Evolutionary conservation across 495 filamentous ascomycete species (phyloP), one percentile per base, ranked within the genome.

Genomic region (Neurospora terricola): DNA sequence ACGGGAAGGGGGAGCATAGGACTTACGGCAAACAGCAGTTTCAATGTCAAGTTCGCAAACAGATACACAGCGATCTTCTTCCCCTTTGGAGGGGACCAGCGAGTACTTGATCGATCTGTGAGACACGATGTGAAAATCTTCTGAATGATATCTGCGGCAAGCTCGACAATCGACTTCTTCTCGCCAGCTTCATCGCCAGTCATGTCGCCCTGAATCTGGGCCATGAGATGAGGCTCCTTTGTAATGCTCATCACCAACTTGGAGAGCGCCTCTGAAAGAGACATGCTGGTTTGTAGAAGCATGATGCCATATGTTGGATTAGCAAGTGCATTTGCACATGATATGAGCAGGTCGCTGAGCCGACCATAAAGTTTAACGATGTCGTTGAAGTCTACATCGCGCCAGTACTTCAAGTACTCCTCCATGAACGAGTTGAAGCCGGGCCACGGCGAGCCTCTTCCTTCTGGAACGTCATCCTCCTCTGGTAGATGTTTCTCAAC

Each of bases 101-200:
- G 79, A 38, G 86, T 87, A 40, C 88, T 88, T 10, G 88, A 91
- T 30, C 94, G 89, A 77, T 98, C 94, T 5, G 90, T 93, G 45
- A 97, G 85, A 76, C 95, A 97, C 43, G 93, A 93, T 59, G 93
- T 96, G 78, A 98, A 97, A 5, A 94, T 93, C 74, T 93, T 91
- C 68, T 94, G 91, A 71, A 98, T 91, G 62, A 93, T 89, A 75
- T 97, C 94, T 21, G 93, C 93, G 2, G 93, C 92, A 34, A 90
- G 84, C 79, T 96, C 94, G 11, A 94, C 92, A 72, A 97, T 84
- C 5, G 93, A 94, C 74, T 93, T 91, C 48, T 85, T 86, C 73
- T 89, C 87, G 18, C 84, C 84, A 11, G 90, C 86, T 39, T 84
- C 85, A n/a, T 84, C 84, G 36, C 83, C 87, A 78, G 81, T 85